These are phyloP conservation scores for Sporisorium reilianum DNA, from an alignment of 1,284 basidiomycete species.

Conservation along the genomic window DNA sequence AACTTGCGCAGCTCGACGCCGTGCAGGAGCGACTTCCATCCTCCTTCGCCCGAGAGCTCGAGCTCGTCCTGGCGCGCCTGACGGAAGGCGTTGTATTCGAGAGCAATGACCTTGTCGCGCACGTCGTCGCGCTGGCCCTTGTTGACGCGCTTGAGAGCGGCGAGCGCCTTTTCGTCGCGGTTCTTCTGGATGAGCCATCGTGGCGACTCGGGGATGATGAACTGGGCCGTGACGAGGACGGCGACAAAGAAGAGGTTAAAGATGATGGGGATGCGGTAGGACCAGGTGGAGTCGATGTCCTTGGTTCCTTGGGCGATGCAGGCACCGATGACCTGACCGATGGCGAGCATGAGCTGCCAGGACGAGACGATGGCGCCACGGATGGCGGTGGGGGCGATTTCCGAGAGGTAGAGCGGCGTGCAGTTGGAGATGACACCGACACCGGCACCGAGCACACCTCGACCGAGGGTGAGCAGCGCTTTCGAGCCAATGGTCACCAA, in stretches of 20 bases:
- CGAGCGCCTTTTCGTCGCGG: slow-evolving; percentile 70
- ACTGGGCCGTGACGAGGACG: slow-evolving; percentile 65
- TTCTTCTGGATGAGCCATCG: slow-evolving; percentile 71
- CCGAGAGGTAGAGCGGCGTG: slow-evolving; percentile 70
- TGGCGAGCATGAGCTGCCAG: slow-evolving; percentile 72
- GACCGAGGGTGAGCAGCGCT: slow-evolving; percentile 70
- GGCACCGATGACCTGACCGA: slow-evolving; percentile 72
- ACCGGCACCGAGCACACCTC: slow-evolving; percentile 70
- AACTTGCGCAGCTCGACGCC: slow-evolving; percentile 69
- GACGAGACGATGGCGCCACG: slow-evolving; percentile 70
- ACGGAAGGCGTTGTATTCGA: slow-evolving; percentile 68
- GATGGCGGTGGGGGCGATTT: slow-evolving; percentile 71
- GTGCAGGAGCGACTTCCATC: slow-evolving; percentile 70
- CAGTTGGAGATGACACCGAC: slow-evolving; percentile 70
- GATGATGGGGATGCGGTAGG: slow-evolving; percentile 70
- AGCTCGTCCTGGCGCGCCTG: slow-evolving; percentile 71
- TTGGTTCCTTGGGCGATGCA: slow-evolving; percentile 69
- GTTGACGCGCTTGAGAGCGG: slow-evolving; percentile 70
- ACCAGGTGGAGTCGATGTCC: slow-evolving; percentile 51
- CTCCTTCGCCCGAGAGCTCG: slow-evolving; percentile 62
- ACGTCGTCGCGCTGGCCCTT: slow-evolving; percentile 67
- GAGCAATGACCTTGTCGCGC: slow-evolving; percentile 67
- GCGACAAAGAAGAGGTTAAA: slow-evolving; percentile 71
- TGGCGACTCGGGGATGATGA: slow-evolving; percentile 70
- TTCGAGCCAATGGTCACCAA: slow-evolving; percentile 67